Evolutionary conservation across 805 yeast species (phyloP).

Genomic region (Sugiyamaella valdiviana): DNA sequence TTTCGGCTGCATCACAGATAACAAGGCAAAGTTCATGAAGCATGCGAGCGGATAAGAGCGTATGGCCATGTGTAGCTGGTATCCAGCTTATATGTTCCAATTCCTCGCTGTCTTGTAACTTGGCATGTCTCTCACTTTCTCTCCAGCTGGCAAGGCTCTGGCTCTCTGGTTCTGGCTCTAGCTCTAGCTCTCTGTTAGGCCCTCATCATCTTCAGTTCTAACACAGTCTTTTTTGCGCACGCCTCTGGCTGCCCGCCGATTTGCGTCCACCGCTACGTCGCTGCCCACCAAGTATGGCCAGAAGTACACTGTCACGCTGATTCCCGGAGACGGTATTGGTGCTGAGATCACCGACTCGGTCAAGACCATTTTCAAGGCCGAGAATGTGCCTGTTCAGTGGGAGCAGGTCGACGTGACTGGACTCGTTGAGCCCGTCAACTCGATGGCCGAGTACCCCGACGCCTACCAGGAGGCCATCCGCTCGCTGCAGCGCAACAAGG

Average conservation of each 20-base stretch:
- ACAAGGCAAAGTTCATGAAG: no score
- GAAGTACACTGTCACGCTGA: constrained; percentile 84
- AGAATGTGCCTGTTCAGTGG: constrained; percentile 89
- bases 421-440: constrained; percentile 33
- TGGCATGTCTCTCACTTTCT: no score
- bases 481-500: constrained; percentile 90
- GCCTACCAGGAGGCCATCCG: constrained; percentile 79
- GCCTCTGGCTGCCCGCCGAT: constrained; percentile 17
- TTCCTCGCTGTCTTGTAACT: no score
- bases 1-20: no score
- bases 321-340: constrained; percentile 98
- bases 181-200: not conserved
- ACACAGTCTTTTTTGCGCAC: constrained; percentile 7
- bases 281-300: constrained; percentile 83
- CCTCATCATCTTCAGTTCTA: not conserved
- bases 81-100: no score
- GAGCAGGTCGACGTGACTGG: constrained; percentile 64
- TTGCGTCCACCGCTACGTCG: constrained; percentile 43
- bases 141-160: no score
- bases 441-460: constrained; percentile 39
- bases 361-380: constrained; percentile 77
- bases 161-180: no score
- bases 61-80: no score
- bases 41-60: no score
- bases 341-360: constrained; percentile 93